Base-by-base conservation (phyloP, 305 asterid species). In the Striga hermonthica region DNA sequence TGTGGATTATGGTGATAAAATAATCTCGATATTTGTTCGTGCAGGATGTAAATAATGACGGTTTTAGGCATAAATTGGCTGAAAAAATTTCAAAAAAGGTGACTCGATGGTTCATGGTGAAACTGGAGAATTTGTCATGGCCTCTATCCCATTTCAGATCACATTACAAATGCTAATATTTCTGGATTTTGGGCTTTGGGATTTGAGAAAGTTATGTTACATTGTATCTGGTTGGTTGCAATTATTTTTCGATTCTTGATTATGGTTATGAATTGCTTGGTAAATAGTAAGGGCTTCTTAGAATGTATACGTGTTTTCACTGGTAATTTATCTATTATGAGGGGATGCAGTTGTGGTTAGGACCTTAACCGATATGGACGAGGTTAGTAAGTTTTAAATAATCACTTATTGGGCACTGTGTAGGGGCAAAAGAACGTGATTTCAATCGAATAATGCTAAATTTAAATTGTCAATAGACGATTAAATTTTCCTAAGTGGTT, bases 111-210 rank as follows among this genome's bases (percentile, higher is more conserved):
- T 66, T 9, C 86, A 74, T 56, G 95, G 95, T 49, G 78, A 66
- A 60, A 79, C 76, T 49, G 95, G 94, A 52, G 90, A 86, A 22
- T 64, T 73, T 74, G 69, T 77, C 50, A 14, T 83, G 12, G 71
- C 59, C 68, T 68, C 83, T 37, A 82, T 84, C 43, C 85, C 89
- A 3, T 88, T 86, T 75, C 96, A 88, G 96, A 94, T 84, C 31
- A 44, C 65, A 13, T 67, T 57, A 38, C 35, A 13, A 40, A 13
- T 45, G 45, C 4, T 31, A n/a, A 5, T 75, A 22, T 68, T 72
- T 34, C 59, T 31, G 31, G 8, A 12, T 54, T 1, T 65, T 37
- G 54, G 49, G 35, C 14, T 12, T 49, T 49, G 6, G 15, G 47
- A 15, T 73, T 68, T 28, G 11, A 12, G 14, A 45, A 45, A 63